Conservation (phyloP, 2,329 filamentous ascomycete genomes). For the Fusarium pseudograminearum region DNA sequence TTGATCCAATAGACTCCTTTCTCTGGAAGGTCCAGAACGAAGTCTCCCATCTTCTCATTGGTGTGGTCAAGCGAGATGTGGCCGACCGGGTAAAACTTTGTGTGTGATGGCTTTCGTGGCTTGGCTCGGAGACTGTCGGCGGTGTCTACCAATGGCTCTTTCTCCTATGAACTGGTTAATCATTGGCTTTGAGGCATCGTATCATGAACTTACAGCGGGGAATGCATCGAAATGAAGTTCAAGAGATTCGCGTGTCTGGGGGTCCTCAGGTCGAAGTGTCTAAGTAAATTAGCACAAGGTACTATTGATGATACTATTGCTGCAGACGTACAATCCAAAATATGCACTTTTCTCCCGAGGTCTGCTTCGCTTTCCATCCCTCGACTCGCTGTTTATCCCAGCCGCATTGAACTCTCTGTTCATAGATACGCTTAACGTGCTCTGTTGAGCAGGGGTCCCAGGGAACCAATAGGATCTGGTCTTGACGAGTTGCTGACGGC, state of each 20-base stretch:
- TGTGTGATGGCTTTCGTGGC: constrained; percentile 27
- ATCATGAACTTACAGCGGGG: constrained; percentile 11
- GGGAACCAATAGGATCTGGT: constrained; percentile 35
- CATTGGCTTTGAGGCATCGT: rapidly evolving
- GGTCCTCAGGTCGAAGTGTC: constrained; percentile 24
- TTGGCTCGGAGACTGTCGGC: constrained; percentile 25
- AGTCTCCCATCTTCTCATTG: constrained; percentile 22
- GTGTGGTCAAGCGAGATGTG: constrained; percentile 45
- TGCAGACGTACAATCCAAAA: constrained; percentile 43
- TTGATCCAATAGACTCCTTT: constrained; percentile 49
- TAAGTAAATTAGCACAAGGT: constrained; percentile 1
- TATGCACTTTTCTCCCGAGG: constrained; percentile 37
- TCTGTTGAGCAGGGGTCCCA: constrained; percentile 42
- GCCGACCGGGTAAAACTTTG: constrained; percentile 37
- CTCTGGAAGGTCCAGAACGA: constrained; percentile 36
- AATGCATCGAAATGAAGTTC: constrained; percentile 31
- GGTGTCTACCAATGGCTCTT: constrained; percentile 32
- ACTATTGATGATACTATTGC: rapidly evolving
- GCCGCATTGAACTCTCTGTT: constrained; percentile 41
- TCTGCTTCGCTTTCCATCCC: constrained; percentile 36
- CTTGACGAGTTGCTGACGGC: constrained; percentile 10
- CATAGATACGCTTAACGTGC: constrained; percentile 23
- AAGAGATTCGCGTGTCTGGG: constrained; percentile 5
- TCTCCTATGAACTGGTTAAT: constrained; percentile 19
- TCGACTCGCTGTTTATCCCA: constrained; percentile 39